Evolutionary conservation across 2,329 filamentous ascomycete species (phyloP).

Genomic region (Arthrinium puccinioides): DNA sequence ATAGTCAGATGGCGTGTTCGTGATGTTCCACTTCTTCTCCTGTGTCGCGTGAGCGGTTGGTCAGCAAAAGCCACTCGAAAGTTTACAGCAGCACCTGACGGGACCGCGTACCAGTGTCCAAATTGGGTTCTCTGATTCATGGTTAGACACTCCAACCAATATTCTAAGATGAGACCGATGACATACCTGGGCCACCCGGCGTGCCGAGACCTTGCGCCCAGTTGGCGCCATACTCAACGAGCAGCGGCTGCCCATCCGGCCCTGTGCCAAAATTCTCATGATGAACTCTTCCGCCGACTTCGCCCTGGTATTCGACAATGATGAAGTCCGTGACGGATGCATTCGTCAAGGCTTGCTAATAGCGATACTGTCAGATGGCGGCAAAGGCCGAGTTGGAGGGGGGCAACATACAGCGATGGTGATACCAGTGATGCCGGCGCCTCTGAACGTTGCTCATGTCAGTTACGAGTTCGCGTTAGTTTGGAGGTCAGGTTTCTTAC

Average conservation of each 20-base stretch:
- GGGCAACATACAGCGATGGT: neutral
- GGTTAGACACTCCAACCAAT: too few species aligned
- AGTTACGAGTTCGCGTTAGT: neutral
- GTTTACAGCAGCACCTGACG: too few species aligned
- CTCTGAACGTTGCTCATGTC: neutral
- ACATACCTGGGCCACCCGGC: constrained; percentile 8
- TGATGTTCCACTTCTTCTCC: constrained; percentile 50
- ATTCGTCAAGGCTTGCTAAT: constrained; percentile 48
- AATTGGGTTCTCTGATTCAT: constrained; percentile 48
- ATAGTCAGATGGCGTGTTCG: constrained; percentile 52
- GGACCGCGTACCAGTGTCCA: constrained; percentile 41
- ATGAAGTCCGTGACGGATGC: constrained; percentile 56
- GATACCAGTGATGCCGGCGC: neutral
- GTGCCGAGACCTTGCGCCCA: constrained; percentile 38
- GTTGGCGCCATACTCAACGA: constrained; percentile 60
- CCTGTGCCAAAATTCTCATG: constrained; percentile 48
- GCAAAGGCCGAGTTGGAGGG: too few species aligned
- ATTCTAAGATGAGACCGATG: neutral
- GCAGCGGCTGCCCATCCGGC: constrained; percentile 43
- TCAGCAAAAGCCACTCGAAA: too few species aligned
- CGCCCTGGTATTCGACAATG: constrained; percentile 55
- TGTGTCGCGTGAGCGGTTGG: neutral
- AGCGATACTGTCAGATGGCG: neutral
- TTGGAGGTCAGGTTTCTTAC: neutral
- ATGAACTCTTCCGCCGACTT: constrained; percentile 54